A percentile compares a stretch with the other conserved stretches of the same genome.
Conservation (phyloP, 805 yeast genomes). For the Kregervanrija delftensis region DNA sequence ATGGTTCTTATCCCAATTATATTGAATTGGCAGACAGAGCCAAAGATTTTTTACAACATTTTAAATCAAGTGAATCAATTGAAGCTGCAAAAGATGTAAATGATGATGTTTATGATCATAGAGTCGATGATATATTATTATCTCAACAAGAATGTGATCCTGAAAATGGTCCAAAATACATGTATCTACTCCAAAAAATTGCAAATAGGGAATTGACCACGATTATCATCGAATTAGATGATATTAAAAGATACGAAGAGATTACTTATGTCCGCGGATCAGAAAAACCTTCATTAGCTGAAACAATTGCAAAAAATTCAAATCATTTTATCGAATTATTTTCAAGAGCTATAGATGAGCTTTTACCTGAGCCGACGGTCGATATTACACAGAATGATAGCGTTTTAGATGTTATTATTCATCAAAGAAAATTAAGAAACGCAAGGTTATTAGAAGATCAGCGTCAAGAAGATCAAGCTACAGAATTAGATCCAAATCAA, state of each 20-base stretch:
- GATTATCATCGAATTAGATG: constrained; percentile 75
- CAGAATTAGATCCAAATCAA: constrained; percentile 26
- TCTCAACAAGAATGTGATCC: constrained; percentile 20
- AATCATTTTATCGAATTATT: constrained; percentile 75
- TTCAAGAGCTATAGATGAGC: constrained; percentile 63
- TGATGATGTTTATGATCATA: constrained; percentile 30
- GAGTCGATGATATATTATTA: constrained; percentile 23
- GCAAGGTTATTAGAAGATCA: constrained; percentile 62
- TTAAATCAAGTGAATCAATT: constrained; percentile 35
- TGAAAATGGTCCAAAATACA: constrained; percentile 58
- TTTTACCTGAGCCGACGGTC: constrained; percentile 82
- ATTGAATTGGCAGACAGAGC: constrained; percentile 51
- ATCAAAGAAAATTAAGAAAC: constrained; percentile 83
- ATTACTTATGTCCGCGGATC: constrained; percentile 15
- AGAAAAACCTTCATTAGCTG: constrained; percentile 32
- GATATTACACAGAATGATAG: constrained; percentile 78
- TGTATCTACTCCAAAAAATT: constrained; percentile 63
- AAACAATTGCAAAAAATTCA: constrained; percentile 64
- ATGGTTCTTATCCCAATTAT: constrained; percentile 42
- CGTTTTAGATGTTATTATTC: constrained; percentile 86
- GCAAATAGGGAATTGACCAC: constrained; percentile 78
- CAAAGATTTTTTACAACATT: constrained; percentile 62
- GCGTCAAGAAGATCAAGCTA: constrained; percentile 50
- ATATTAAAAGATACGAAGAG: constrained; percentile 63
- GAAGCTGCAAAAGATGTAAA: constrained; percentile 15